These are phyloP conservation scores for Phytopythium mirpurense DNA, from an alignment of 352 stramenopile species.

Conservation along the genomic window DNA sequence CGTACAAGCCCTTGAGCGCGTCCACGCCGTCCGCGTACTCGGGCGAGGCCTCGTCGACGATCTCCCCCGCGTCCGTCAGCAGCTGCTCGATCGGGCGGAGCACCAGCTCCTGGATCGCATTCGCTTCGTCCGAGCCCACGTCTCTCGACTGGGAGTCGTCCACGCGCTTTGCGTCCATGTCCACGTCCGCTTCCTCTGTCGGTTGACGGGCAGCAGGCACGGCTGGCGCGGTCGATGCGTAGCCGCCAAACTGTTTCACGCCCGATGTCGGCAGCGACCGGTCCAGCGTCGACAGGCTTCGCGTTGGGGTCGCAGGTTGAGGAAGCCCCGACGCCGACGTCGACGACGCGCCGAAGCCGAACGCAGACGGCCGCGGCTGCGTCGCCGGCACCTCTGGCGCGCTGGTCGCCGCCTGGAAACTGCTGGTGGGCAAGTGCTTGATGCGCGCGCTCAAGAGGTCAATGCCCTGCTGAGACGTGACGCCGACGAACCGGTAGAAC, in stretches of 20 bases:
- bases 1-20: conserved; percentile 75
- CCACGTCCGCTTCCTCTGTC: conserved; percentile 39
- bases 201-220: conserved; percentile 1
- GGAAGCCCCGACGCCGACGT: conserved; percentile 3
- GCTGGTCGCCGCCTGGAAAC: conserved; percentile 10
- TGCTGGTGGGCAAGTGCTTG: conserved; percentile 60
- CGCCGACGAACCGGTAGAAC: conserved; percentile 70
- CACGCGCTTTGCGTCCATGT: conserved; percentile 32
- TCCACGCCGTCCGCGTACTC: conserved; percentile 63
- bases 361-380: conserved; percentile 9
- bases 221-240: background rate
- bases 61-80: conserved; percentile 54
- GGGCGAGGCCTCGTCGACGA: conserved; percentile 47
- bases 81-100: conserved; percentile 61
- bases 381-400: conserved; percentile 1
- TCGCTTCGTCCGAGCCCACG: conserved; percentile 1
- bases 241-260: conserved; percentile 26
- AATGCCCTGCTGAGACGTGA: conserved; percentile 77
- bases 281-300: conserved; percentile 6
- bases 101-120: conserved; percentile 47
- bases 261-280: conserved; percentile 21
- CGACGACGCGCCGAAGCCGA: conserved; percentile 20
- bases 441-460: conserved; percentile 71
- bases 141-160: background rate
- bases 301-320: conserved; percentile 9